Conservation (phyloP, 768 basidiomycete species). For the Leccinum pellstonianum region DNA sequence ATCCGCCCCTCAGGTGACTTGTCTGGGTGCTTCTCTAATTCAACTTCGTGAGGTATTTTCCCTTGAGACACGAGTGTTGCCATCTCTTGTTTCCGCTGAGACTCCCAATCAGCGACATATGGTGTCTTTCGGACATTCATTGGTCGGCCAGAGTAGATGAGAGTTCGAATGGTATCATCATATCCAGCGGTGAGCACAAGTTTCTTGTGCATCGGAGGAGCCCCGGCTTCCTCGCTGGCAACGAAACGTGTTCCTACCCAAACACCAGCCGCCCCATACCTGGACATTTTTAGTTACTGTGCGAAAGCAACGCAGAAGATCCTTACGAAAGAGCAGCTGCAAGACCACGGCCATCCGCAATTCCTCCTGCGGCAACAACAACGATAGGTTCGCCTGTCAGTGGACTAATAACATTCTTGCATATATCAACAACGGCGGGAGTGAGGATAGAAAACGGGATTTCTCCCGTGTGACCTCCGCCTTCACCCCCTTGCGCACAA, state of each 20-base stretch:
- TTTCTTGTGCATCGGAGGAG: slow-evolving; percentile 72
- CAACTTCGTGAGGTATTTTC: slow-evolving; percentile 72
- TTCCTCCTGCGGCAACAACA: slow-evolving; percentile 83
- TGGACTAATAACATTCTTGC: slow-evolving; percentile 64
- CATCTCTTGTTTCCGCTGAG: slow-evolving; percentile 58
- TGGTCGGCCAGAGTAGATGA: slow-evolving; percentile 77
- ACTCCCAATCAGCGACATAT: slow-evolving; percentile 79
- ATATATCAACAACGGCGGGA: slow-evolving; percentile 80
- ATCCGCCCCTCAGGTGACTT: slow-evolving; percentile 54
- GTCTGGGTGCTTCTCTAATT: slow-evolving; percentile 68
- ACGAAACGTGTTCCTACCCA: slow-evolving; percentile 92
- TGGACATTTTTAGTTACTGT: slow-evolving; percentile 23
- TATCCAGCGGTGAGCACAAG: slow-evolving; percentile 66
- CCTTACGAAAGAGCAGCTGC: slow-evolving; percentile 69
- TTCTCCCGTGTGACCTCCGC: slow-evolving; percentile 87
- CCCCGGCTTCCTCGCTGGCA: slow-evolving; percentile 77
- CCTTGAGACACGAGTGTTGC: slow-evolving; percentile 57
- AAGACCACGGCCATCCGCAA: slow-evolving; percentile 79
- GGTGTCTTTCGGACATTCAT: slow-evolving; percentile 79
- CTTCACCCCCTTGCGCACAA: slow-evolving; percentile 85
- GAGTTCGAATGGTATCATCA: slow-evolving; percentile 69
- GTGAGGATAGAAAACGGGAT: slow-evolving; percentile 80
- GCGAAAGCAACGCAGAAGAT: not conserved
- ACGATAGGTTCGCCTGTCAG: slow-evolving; percentile 74
- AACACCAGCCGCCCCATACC: slow-evolving; percentile 80